These are phyloP conservation scores for Candida montana DNA, from an alignment of 805 yeast genomes.

Conservation along the genomic window DNA sequence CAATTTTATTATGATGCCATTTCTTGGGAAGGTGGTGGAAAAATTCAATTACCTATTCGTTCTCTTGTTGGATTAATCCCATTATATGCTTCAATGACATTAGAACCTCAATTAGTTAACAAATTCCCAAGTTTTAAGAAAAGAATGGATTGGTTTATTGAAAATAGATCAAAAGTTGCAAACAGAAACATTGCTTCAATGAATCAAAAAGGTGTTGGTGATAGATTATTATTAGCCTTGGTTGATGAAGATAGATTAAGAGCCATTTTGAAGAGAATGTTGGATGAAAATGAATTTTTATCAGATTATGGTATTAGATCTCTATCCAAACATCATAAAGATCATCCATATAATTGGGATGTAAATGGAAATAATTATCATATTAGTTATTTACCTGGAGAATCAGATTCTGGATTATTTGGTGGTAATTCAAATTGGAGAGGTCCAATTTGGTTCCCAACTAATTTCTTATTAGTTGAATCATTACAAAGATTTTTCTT, in stretches of 20 bases:
- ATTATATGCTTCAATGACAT: slow-evolving; percentile 78
- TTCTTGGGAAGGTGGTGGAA: slow-evolving; percentile 64
- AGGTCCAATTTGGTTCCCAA: slow-evolving; percentile 97
- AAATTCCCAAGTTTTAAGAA: slow-evolving; percentile 78
- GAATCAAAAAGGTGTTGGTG: slow-evolving; percentile 71
- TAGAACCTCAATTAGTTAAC: slow-evolving; percentile 77
- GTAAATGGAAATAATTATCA: slow-evolving; percentile 69
- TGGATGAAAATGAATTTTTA: slow-evolving; percentile 82
- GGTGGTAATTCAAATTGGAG: slow-evolving; percentile 98
- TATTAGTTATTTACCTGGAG: slow-evolving; percentile 79
- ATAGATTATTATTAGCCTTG: slow-evolving; percentile 70
- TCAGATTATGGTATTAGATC: slow-evolving; percentile 86
- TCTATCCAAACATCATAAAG: slow-evolving; percentile 76
- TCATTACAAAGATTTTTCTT: slow-evolving; percentile 80
- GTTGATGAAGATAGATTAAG: slow-evolving; percentile 75
- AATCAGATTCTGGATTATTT: slow-evolving; percentile 87
- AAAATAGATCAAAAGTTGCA: slow-evolving; percentile 62
- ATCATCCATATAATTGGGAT: slow-evolving; percentile 78
- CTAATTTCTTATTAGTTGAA: slow-evolving; percentile 79
- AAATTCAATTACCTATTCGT: slow-evolving; percentile 73
- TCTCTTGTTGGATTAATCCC: slow-evolving; percentile 92
- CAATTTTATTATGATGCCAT: slow-evolving; percentile 89
- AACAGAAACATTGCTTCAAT: slow-evolving; percentile 83
- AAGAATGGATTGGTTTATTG: slow-evolving; percentile 78
- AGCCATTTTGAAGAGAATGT: slow-evolving; percentile 71